These are phyloP conservation scores for Zymoseptoria tritici DNA, from an alignment of 2,329 filamentous ascomycete species.

Conservation along the genomic window DNA sequence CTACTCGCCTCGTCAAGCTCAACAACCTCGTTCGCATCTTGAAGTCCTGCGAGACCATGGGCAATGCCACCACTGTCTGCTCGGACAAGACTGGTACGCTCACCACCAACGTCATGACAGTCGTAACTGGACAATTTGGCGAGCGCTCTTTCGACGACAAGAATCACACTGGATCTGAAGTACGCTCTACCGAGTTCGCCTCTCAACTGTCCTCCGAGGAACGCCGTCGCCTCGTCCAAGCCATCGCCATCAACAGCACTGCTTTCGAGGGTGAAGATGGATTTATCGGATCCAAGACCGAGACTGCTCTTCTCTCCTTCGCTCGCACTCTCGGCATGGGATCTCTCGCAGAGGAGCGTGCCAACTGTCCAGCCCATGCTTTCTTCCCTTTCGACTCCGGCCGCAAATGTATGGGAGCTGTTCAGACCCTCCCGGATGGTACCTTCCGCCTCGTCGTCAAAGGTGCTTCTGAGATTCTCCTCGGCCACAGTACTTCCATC, in stretches of 20 bases:
- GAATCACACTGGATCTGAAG: slow-evolving; percentile 38
- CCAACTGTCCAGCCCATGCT: slow-evolving; percentile 52
- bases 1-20: slow-evolving; percentile 59
- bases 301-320: slow-evolving; percentile 66
- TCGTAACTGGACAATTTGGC: slow-evolving; percentile 64
- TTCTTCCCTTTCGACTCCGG: slow-evolving; percentile 55
- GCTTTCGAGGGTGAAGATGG: slow-evolving; percentile 61
- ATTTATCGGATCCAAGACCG: slow-evolving; percentile 71
- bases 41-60: slow-evolving; percentile 63
- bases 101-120: slow-evolving; percentile 68
- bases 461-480: slow-evolving; percentile 45
- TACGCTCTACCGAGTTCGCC: slow-evolving; percentile 49
- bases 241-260: slow-evolving; percentile 60
- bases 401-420: slow-evolving; percentile 62
- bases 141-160: slow-evolving; percentile 33
- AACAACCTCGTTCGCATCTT: slow-evolving; percentile 63
- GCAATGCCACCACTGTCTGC: slow-evolving; percentile 66
- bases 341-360: slow-evolving; percentile 52
- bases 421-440: slow-evolving; percentile 46
- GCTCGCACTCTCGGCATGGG: slow-evolving; percentile 59
- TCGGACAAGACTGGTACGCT: slow-evolving; percentile 72
- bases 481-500: slow-evolving; percentile 44
- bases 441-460: slow-evolving; percentile 51
- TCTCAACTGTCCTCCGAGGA: slow-evolving; percentile 45
- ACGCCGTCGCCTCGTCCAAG: slow-evolving; percentile 52